Evolutionary conservation across 495 filamentous ascomycete genomes (phyloP), one percentile per base, ranked within the genome.

Genomic region (Cryomyces minteri): DNA sequence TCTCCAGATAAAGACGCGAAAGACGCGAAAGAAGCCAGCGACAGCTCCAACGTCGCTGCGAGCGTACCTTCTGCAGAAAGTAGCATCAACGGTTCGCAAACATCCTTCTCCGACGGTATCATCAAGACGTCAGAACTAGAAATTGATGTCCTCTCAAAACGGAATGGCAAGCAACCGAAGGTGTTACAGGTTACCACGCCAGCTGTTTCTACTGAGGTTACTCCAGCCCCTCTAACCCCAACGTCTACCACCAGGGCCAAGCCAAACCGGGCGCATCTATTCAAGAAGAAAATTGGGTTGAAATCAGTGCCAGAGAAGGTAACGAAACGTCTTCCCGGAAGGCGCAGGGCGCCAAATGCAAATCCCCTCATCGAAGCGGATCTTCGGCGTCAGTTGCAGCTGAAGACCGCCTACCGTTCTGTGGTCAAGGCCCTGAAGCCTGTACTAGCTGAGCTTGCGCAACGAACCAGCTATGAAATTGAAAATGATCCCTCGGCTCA

Each of bases 341-440:
- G 62, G 14, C 51, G 61, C 38, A 47, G 62, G 47, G 58, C 56
- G 31, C 54, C 50, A 31, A 55, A 65, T 56, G 39, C 55, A 29
- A 48, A 56, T 43, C 34, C 47, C 38, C 54, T 47, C 18, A 51
- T 65, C 25, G 62, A 65, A 50, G 46, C 55, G 11, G 53, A 60
- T 32, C 49, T 65, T 41, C 54, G 58, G 32, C 55, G 62, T 2
- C 61, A 65, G 43, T 52, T 62, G 5, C 44, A 58, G 31, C 46
- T 62, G 11, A 62, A 60, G 47, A 62, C 52, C 42, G 45, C 41
- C 31, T 65, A 58, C 48, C 54, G 61, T 8, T 43, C 33, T 14
- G 43, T 64, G 5, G 58, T 54, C 36, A 62, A 62, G 40, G 41
- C 48, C 11, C 40, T 58, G 41, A 65, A 65, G 43, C 45, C 48